Evolutionary conservation across 1,284 basidiomycete genomes (phyloP).

Genomic region (Anthracocystis setariae): DNA sequence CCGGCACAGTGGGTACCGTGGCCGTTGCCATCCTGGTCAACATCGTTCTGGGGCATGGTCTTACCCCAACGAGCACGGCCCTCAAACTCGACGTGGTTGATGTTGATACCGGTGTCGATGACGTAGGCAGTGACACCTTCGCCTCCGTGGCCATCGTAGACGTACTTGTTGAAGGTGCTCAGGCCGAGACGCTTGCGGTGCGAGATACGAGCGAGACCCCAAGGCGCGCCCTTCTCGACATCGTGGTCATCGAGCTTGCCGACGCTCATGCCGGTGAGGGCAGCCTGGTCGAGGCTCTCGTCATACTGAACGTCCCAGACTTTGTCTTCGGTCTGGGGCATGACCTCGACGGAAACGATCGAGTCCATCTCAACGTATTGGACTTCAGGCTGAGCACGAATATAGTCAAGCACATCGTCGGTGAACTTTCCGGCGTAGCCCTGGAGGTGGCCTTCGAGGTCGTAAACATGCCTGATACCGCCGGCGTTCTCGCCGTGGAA

Average conservation of each 20-base stretch:
- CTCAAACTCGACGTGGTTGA: conserved; percentile 85
- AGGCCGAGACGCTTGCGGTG: conserved; percentile 83
- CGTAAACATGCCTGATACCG: conserved; percentile 62
- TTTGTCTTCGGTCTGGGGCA: conserved; percentile 58
- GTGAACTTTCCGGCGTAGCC: conserved; percentile 90
- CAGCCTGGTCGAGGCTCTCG: conserved; percentile 76
- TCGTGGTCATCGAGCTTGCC: conserved; percentile 50
- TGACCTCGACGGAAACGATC: conserved; percentile 59
- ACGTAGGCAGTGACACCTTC: conserved; percentile 88
- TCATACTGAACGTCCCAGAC: conserved; percentile 68
- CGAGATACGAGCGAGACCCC: conserved; percentile 96
- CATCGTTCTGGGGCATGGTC: conserved; percentile 73
- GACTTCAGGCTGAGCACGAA: conserved; percentile 88
- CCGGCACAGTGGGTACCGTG: conserved; percentile 78
- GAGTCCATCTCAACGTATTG: conserved; percentile 87
- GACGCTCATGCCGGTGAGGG: conserved; percentile 64
- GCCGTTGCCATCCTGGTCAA: conserved; percentile 77
- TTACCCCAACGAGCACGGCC: conserved; percentile 75
- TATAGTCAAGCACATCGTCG: conserved; percentile 77
- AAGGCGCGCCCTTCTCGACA: conserved; percentile 82
- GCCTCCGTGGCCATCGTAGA: conserved; percentile 79
- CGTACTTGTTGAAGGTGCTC: conserved; percentile 86
- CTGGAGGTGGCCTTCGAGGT: conserved; percentile 70
- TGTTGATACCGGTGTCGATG: conserved; percentile 84
- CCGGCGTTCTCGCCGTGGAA: conserved; percentile 51